Base-by-base conservation (phyloP, 2,329 filamentous ascomycete genomes). In the Cladorrhinum sp. region DNA sequence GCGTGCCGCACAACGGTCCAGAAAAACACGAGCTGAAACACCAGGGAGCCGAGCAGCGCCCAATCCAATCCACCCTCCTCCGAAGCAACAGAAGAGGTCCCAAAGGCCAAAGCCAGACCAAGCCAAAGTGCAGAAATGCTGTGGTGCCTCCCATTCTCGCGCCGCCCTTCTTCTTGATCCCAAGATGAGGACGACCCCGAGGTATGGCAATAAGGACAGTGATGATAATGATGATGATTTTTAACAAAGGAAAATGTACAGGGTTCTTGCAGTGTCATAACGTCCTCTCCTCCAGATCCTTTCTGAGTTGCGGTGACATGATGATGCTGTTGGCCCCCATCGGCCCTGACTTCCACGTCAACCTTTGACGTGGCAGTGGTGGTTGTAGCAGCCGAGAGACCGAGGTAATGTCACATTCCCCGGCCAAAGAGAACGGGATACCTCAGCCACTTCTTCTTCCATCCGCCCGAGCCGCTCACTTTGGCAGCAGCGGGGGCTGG, bases 191-290 rank as follows among this genome's bases (percentile, higher is more conserved):
- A 54, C 36, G 46, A 36, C 50, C 48, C 39, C 42, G 55, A 28
- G 30, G 9, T 18, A 36, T 50, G 59, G 46, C 51, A 46, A 56
- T 24, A 36, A 36, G 33, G 33, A 16, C 33, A 36, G 26, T 36
- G 26, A 55, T 57, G 49, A 48, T 18, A 42, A 21, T 55, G 55
- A 39, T 18, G 39, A 57, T 18, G 60, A 58, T 10, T 20, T 52
- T 33, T 65, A 53, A 68, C 64, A 67, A 67, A 66, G 61, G 65
- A 65, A 54, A 68, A 49, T 62, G 58, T 67, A 67, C 62, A 65
- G 9, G 58, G 57, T 65, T 64, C 64, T 63, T 67, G 65, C 66
- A 65, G 58, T 54, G 55, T 51, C 21, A 53, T 42, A 39, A 24
- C 36, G n/a, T 54, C 16, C 39, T 36, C 18, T 20, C 51, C 26